Conservation (phyloP, 768 basidiomycete genomes). For the Kondoa malvinella region DNA sequence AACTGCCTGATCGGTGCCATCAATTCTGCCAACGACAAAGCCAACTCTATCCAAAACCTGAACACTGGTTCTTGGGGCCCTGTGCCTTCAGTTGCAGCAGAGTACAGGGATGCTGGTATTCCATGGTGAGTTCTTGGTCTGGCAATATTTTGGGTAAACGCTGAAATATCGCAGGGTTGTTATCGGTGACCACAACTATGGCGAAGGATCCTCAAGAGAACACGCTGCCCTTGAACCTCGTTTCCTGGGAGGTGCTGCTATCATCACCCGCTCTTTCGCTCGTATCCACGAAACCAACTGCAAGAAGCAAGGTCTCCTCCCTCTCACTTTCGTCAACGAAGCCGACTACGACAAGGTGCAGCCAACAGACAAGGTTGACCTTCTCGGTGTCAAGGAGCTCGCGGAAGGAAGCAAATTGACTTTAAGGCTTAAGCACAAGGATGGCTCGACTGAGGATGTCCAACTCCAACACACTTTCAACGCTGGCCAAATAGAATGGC, state of each 20-base stretch:
- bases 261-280: slow-evolving; percentile 71
- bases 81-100: slow-evolving; percentile 68
- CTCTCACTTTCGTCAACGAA: slow-evolving; percentile 13
- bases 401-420: background rate
- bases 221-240: slow-evolving; percentile 60
- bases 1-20: slow-evolving; percentile 97
- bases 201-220: slow-evolving; percentile 11
- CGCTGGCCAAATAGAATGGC: background rate
- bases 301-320: slow-evolving; percentile 64
- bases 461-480: background rate
- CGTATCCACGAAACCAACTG: slow-evolving; percentile 52
- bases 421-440: background rate
- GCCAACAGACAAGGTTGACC: slow-evolving; percentile 73
- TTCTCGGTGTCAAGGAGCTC: slow-evolving; percentile 35
- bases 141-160: background rate
- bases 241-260: slow-evolving; percentile 83
- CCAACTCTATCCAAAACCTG: slow-evolving; percentile 82
- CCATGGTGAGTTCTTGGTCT: slow-evolving; percentile 44
- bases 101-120: slow-evolving; percentile 74
- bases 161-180: slow-evolving; percentile 68
- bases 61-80: slow-evolving; percentile 65
- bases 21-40: slow-evolving; percentile 84
- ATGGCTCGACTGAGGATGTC: background rate
- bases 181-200: slow-evolving; percentile 45
- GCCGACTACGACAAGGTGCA: slow-evolving; percentile 71